phyloP scores from a whole-genome alignment of 305 asterid genomes.

The Rubia balearica region DNA sequence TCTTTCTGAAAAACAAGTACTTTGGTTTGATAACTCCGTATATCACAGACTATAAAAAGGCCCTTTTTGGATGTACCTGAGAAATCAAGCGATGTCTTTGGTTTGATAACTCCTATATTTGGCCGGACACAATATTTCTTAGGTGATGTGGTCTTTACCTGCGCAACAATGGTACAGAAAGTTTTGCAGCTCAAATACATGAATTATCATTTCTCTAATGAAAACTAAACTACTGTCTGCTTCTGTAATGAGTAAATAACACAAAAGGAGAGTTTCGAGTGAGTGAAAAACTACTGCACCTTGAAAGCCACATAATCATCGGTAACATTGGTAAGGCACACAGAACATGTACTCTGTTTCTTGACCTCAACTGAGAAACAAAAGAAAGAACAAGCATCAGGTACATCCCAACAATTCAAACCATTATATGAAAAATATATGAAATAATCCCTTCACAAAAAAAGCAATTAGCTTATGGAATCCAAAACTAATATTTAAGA shows the following conservation, averaged over 20 bases:
- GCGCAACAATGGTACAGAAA: slow-evolving; percentile 19
- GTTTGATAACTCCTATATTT: slow-evolving; percentile 77
- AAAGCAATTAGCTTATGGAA: too few relatives aligned
- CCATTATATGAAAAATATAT: background rate
- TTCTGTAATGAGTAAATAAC: background rate
- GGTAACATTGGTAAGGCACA: slow-evolving; percentile 57
- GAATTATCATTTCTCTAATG: background rate
- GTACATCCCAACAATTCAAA: background rate
- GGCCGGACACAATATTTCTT: slow-evolving; percentile 87
- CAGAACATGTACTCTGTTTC: slow-evolving; percentile 69
- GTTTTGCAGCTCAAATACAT: background rate
- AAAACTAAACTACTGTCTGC: background rate
- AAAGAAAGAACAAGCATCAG: slow-evolving; percentile 20
- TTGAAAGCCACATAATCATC: slow-evolving; percentile 86
- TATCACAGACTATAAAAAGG: slow-evolving; percentile 7
- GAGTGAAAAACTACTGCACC: slow-evolving; percentile 37
- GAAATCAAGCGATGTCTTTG: slow-evolving; percentile 60
- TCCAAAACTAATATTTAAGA: too few relatives aligned
- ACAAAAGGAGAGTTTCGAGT: background rate
- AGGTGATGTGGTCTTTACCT: slow-evolving; percentile 97
- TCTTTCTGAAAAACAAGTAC: background rate
- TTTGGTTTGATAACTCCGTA: too few relatives aligned
- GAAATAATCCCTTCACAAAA: background rate
- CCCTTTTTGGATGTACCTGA: slow-evolving; percentile 37
- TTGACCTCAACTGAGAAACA: slow-evolving; percentile 63